These are phyloP conservation scores for Rhizophora mangle DNA, from an alignment of 345 rosid species.

Conservation along the genomic window DNA sequence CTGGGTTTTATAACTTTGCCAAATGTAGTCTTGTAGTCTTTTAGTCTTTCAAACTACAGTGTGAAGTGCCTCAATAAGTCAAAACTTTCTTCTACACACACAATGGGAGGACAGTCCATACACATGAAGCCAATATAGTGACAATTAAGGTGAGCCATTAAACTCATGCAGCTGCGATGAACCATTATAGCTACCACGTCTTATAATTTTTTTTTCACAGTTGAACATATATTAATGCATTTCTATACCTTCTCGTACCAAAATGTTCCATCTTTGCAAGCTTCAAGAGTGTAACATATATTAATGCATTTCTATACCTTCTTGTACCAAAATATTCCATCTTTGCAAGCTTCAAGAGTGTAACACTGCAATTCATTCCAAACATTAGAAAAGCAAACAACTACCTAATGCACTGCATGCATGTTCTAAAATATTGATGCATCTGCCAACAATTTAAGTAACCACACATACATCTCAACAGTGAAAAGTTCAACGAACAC, in stretches of 20 bases:
- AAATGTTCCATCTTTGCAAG: constrained; percentile 94
- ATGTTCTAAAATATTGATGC: no score
- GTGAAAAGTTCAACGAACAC: no score
- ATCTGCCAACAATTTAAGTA: no score
- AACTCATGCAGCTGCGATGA: background rate
- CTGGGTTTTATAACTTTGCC: no score
- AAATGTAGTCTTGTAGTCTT: background rate
- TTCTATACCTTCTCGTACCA: constrained; percentile 85
- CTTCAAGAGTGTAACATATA: no score
- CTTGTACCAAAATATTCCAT: constrained; percentile 97
- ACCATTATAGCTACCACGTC: background rate
- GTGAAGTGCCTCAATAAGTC: background rate
- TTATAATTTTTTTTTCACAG: background rate
- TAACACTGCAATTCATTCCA: constrained; percentile 55
- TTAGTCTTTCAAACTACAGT: background rate
- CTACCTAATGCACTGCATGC: background rate
- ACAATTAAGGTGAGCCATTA: background rate
- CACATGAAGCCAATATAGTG: background rate
- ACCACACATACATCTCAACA: no score
- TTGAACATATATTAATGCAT: background rate
- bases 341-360: constrained; percentile 73
- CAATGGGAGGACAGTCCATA: background rate
- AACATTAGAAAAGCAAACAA: constrained; percentile 2
- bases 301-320: constrained; percentile 46
- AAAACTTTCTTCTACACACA: background rate